Evolutionary conservation across 139 green algal species (phyloP), one percentile per base, ranked within the genome.

Genomic region (Gonium pectorale): DNA sequence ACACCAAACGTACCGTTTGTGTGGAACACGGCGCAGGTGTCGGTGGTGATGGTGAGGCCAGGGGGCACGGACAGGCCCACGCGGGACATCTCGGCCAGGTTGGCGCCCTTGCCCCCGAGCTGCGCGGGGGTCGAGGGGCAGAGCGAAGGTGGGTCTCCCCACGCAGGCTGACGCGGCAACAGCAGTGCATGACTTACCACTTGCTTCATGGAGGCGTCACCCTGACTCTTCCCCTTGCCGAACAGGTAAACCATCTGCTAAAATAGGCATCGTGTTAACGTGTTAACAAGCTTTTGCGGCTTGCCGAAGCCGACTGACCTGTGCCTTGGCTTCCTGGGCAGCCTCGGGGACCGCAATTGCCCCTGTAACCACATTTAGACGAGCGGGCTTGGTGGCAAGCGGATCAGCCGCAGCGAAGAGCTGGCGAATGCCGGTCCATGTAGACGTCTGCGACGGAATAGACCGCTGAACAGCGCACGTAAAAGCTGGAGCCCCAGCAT

Each of bases 21-120:
- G 86, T 96, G 83, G 81, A 94, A 98, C 67, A 95, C 81, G n/a
- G 86, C 66, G 89, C 96, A 99, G 5, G 93, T 92, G 44, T 94
- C 89, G 8, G 96, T 99, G 37, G 94, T 97, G 87, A 99, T 96
- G 49, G 95, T 98, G 69, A 98, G 88, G 80, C 96, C 95, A 38
- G 96, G 93, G 0, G 96, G 96, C 41, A 99, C 94, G 59, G 91
- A 94, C 5, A 99, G 90, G 68, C 96, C 96, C 27, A 97, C 91
- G 35, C 70, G 68, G 2, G 92, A 90, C 96, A 99, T 98, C 89
- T 98, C 95, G 11, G 92, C 96, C 22, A 99, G 87, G 84, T 98
- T 98, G 41, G 96, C 95, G 33, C 96, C 96, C 87, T 98, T 98
- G 74, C 95, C 95, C 54, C 95, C 95, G 1, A 98, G 88, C 90